Conservation (phyloP, 345 rosid genomes). For the Melaleuca quinquenervia region DNA sequence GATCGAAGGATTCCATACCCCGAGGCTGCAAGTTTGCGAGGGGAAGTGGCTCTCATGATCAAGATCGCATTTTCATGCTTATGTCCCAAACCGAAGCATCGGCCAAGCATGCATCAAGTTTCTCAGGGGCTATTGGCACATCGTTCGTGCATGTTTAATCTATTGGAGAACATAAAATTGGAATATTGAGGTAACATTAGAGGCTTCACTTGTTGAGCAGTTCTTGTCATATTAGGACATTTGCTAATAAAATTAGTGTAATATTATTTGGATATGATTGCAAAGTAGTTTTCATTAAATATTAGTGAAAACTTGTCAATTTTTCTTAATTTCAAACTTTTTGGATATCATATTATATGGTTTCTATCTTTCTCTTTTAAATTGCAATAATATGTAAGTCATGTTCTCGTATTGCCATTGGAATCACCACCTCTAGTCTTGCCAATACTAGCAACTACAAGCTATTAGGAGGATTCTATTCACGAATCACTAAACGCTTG, state of each 20-base stretch:
- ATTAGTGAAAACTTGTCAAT: neutral
- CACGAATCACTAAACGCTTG: neutral
- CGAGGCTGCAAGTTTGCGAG: neutral
- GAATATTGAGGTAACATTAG: neutral
- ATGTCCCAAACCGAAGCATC: neutral
- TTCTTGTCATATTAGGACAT: neutral
- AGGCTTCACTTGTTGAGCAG: neutral
- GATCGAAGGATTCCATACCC: neutral
- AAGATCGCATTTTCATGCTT: neutral
- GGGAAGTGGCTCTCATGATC: neutral
- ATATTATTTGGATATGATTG: neutral
- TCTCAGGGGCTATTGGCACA: neutral
- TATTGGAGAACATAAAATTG: neutral
- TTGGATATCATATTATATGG: neutral
- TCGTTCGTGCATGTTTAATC: fast-evolving
- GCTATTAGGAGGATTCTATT: neutral
- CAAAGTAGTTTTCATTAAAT: neutral
- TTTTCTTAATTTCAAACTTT: neutral
- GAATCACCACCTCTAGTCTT: neutral
- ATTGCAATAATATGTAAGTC: neutral
- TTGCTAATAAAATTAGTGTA: neutral
- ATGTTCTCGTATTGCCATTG: neutral
- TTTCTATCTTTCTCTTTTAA: neutral
- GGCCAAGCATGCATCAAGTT: neutral
- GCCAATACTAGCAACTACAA: neutral